A percentile compares a stretch with the other conserved stretches of the same genome.
Evolutionary conservation across 192 early-diverging fungal species (phyloP).

Genomic region (Backusella australiensis): DNA sequence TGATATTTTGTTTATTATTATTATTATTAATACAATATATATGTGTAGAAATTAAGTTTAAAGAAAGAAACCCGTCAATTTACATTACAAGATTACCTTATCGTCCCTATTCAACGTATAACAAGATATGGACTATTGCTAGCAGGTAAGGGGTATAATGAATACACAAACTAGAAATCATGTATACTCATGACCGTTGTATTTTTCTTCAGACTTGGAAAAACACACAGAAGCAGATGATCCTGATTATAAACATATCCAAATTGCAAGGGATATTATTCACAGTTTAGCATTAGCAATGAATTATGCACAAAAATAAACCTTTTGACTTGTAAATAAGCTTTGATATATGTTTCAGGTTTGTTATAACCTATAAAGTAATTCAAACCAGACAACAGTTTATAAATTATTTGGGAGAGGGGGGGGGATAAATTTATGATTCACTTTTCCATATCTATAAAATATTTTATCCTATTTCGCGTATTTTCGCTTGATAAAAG

Average conservation of each 20-base stretch:
- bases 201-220: slow-evolving; percentile 24
- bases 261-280: slow-evolving; percentile 23
- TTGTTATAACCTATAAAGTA: background rate
- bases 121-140: slow-evolving; percentile 71
- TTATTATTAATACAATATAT: too few relatives aligned
- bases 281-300: slow-evolving; percentile 23
- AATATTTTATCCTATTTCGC: background rate
- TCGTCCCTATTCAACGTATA: slow-evolving; percentile 77
- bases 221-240: slow-evolving; percentile 28
- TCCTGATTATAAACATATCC: slow-evolving; percentile 26
- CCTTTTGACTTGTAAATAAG: background rate
- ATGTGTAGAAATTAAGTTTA: slow-evolving; percentile 22
- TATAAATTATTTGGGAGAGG: too few relatives aligned
- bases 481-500: too few relatives aligned
- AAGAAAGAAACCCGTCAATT: slow-evolving; percentile 55
- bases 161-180: too few relatives aligned
- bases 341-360: background rate
- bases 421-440: background rate
- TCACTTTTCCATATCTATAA: background rate
- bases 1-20: background rate
- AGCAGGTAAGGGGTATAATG: slow-evolving; percentile 27
- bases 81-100: slow-evolving; percentile 66
- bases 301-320: slow-evolving; percentile 26
- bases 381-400: background rate
- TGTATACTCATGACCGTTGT: background rate